Base-by-base conservation (phyloP, 1,284 basidiomycete species). In the Cutaneotrichosporon sp. region DNA sequence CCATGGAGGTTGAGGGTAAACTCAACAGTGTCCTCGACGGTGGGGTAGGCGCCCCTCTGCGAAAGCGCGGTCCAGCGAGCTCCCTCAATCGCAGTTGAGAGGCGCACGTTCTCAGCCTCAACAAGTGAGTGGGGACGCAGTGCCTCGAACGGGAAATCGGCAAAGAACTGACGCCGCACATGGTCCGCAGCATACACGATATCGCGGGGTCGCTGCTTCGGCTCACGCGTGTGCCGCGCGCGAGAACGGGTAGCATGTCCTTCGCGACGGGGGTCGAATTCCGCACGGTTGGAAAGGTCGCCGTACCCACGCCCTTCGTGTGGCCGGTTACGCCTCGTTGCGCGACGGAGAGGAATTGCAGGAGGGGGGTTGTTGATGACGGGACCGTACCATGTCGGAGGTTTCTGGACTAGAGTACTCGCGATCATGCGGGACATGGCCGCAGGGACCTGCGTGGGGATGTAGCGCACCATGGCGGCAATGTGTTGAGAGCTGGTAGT, bases 131-230 rank as follows among this genome's bases (percentile, higher is more conserved):
- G 84, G 2, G 92, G 88, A 49, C 94, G 85, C 78, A 95, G 90
- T 1, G 92, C 89, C 81, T 99, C 95, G 77, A 97, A 98, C 2
- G 96, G 94, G 76, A 97, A 95, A 81, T 99, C 96, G 60, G 85
- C 84, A 83, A 95, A 98, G 85, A 99, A 99, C 78, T 92, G 91
- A 61, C 87, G 84, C 53, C 96, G 87, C 60, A 98, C 83, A 65
- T 86, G 84, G 80, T 99, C 96, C 76, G 95, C 92, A 34, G 90
- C 72, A 78, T 96, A 97, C 57, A 86, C 84, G 65, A 98, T 86
- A 11, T 86, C 85, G 63, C 86, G 72, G 0, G 90, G 87, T 14
- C 82, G 64, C 82, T 85, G 82, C 65, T 86, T 83, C 65, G 83
- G 81, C 61, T 84, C 79, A 70, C 82, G 79, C 66, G 83, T 73